Conservation (phyloP, 257 asterid genomes). For the Nicotiana attenuata region DNA sequence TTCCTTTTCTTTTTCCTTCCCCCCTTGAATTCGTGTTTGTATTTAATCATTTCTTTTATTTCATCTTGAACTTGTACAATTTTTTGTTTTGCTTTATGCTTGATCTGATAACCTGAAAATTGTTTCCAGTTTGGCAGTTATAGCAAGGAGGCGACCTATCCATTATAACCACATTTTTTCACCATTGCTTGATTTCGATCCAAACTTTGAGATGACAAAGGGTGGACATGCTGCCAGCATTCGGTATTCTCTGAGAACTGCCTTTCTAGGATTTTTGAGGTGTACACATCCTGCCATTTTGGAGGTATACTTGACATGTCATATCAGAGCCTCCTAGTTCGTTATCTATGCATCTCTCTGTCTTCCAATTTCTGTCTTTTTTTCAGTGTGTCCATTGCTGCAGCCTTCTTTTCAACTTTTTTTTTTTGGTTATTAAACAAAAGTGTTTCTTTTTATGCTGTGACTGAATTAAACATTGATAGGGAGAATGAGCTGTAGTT, state of each 20-base stretch:
- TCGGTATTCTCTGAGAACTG: slow-evolving; percentile 84
- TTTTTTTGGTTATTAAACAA: not conserved
- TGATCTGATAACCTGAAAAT: not conserved
- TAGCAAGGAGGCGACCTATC: slow-evolving; percentile 78
- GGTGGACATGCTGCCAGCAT: slow-evolving; percentile 72
- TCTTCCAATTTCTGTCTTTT: not conserved
- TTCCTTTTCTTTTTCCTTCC: not conserved
- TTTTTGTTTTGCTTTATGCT: not conserved
- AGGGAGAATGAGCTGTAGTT: slow-evolving; percentile 1
- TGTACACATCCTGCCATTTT: slow-evolving; percentile 65
- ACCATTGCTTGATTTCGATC: slow-evolving; percentile 64
- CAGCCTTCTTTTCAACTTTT: not conserved
- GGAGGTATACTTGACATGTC: slow-evolving; percentile 53
- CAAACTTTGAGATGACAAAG: slow-evolving; percentile 53
- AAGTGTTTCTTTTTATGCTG: not conserved
- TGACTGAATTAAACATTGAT: not conserved
- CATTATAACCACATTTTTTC: slow-evolving; percentile 57
- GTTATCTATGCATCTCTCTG: slow-evolving; percentile 3
- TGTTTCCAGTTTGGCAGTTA: slow-evolving; percentile 76
- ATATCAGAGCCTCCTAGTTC: slow-evolving; percentile 17
- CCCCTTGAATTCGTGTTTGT: not conserved
- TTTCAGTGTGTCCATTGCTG: not conserved
- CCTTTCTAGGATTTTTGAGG: slow-evolving; percentile 87
- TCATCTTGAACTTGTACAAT: not conserved
- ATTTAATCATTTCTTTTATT: not conserved